Evolutionary conservation across 352 stramenopile genomes (phyloP).

Genomic region (Pythium phragmiticola): DNA sequence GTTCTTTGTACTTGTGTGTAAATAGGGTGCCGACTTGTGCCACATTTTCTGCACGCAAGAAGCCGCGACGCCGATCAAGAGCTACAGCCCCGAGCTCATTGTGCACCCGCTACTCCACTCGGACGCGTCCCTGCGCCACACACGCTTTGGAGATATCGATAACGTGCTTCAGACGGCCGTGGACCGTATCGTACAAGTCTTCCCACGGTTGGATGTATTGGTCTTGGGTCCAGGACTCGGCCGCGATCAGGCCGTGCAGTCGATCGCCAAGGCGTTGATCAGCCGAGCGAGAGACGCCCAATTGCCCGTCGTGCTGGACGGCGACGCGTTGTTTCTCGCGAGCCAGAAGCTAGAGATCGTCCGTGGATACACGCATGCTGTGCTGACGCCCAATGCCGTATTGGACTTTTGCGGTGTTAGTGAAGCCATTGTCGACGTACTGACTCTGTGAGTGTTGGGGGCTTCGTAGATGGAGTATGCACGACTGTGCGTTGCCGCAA

Average conservation of each 20-base stretch:
- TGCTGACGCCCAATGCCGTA: constrained; percentile 95
- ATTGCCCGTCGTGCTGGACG: constrained; percentile 93
- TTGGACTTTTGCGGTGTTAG: neutral
- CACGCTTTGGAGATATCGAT: constrained; percentile 14
- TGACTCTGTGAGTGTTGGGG: too few species aligned
- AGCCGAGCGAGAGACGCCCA: constrained; percentile 50
- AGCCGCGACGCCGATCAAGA: constrained; percentile 96
- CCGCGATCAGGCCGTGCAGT: constrained; percentile 84
- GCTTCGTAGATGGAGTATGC: constrained; percentile 81
- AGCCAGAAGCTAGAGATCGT: constrained; percentile 68
- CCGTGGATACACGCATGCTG: constrained; percentile 62
- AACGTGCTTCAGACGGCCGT: constrained; percentile 32
- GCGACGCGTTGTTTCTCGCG: constrained; percentile 92
- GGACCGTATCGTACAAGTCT: constrained; percentile 52
- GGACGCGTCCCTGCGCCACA: constrained; percentile 31
- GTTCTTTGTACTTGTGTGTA: too few species aligned
- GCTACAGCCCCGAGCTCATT: constrained; percentile 97
- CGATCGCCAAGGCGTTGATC: constrained; percentile 75
- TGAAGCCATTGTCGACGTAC: neutral
- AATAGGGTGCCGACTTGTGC: constrained; percentile 91
- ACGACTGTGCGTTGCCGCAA: constrained; percentile 53
- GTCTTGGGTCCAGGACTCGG: constrained; percentile 95
- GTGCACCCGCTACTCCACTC: constrained; percentile 85
- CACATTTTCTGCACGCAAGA: constrained; percentile 95
- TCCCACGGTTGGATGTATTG: constrained; percentile 68